Base-by-base conservation (phyloP, 78 protist species). In the Dictyostelium citrinum region DNA sequence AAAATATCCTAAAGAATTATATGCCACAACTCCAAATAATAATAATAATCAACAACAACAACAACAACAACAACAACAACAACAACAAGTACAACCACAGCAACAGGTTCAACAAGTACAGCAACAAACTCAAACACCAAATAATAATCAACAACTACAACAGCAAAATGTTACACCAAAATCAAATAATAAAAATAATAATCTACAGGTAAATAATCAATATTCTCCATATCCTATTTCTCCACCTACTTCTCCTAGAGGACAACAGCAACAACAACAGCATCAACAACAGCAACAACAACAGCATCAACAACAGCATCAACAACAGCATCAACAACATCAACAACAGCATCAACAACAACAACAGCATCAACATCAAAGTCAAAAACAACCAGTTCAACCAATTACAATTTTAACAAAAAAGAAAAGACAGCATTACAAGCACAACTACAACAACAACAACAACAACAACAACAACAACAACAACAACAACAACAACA, bases 171-270 rank as follows among this genome's bases (percentile, higher is more conserved):
- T 39, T 12, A 49, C 85, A 29, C 46, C 72, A 64, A 64, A 64
- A 64, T 27, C 72, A 64, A 41, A n/a, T 75, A 70, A 70, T 29
- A 70, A 29, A 11, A 67, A 27, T 31, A 27, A 60, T 7, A 64
- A 64, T 27, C 11, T 64, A 64, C 39, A 16, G 8, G 27, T 17
- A 33, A 29, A 29, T 29, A 70, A 33, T 33, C 77, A 70, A 70
- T 77, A 85, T 31, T 85, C 92, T 1, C 92, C 92, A 37, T 85
- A 85, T 61, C 92, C 92, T 39, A 76, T 55, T 43, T 85, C 92
- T 39, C 92, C 92, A 39, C 92, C 92, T 51, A 2, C 71, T 20
- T 85, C 92, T 22, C 92, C 92, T 51, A 76, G 92, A 85, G 88
- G 58, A 27, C 31, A 49, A n/a, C 31, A 46, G 27, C 46, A 12